Percentiles rank a stretch among this genome's conserved stretches.
Evolutionary conservation across 805 yeast species (phyloP).

Genomic region (Cyberlindnera xylosilytica): DNA sequence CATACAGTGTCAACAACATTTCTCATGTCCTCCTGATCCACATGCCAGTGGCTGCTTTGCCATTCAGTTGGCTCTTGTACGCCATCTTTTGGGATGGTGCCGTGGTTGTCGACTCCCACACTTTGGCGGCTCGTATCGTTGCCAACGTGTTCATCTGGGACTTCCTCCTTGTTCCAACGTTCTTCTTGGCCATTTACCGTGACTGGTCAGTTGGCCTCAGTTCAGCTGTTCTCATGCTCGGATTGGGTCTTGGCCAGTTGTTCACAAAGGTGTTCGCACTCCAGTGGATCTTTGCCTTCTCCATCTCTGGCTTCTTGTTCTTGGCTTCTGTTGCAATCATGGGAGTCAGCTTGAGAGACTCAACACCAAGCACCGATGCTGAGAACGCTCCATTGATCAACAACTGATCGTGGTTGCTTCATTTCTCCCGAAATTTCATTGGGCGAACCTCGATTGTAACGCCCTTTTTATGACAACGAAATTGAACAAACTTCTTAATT

Average conservation of each 20-base stretch:
- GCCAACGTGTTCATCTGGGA: slow-evolving; percentile 80
- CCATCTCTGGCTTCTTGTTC: slow-evolving; percentile 57
- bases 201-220: slow-evolving; percentile 72
- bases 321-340: slow-evolving; percentile 47
- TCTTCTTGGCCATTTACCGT: slow-evolving; percentile 53
- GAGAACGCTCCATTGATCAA: slow-evolving; percentile 40
- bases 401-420: slow-evolving; percentile 10
- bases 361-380: slow-evolving; percentile 13
- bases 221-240: slow-evolving; percentile 55
- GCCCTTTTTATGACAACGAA: neutral
- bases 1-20: slow-evolving; percentile 52
- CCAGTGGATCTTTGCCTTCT: slow-evolving; percentile 83
- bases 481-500: too few relatives aligned
- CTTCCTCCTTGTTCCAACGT: slow-evolving; percentile 61
- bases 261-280: slow-evolving; percentile 67
- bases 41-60: slow-evolving; percentile 63
- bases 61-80: slow-evolving; percentile 71
- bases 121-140: slow-evolving; percentile 58
- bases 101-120: slow-evolving; percentile 47
- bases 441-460: neutral
- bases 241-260: slow-evolving; percentile 69
- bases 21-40: slow-evolving; percentile 57
- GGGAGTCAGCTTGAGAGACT: slow-evolving; percentile 30
- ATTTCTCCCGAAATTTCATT: neutral
- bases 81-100: slow-evolving; percentile 87